These are phyloP conservation scores for Tylopilus sp. DNA, from an alignment of 1,284 basidiomycete species.

Conservation along the genomic window DNA sequence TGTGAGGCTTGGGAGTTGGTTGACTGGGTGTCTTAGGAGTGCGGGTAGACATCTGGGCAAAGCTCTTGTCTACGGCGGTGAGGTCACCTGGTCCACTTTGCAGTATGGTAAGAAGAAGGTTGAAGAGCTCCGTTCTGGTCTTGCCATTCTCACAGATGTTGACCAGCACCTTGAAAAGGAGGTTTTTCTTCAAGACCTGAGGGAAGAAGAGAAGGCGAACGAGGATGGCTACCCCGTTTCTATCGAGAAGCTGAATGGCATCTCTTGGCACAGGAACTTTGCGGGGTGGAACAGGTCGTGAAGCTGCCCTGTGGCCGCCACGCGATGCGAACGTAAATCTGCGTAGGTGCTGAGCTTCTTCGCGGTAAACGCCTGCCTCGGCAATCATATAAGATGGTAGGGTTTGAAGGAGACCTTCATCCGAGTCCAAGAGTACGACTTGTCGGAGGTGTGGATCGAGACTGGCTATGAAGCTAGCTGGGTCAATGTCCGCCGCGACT, in stretches of 20 bases:
- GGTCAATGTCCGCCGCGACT: constrained; percentile 72
- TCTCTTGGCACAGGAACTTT: constrained; percentile 67
- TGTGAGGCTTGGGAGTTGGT: constrained; percentile 62
- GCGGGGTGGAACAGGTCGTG: constrained; percentile 39
- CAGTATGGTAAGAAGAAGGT: constrained; percentile 86
- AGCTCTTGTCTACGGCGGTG: constrained; percentile 89
- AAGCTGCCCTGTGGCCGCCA: constrained; percentile 32
- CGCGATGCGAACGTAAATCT: constrained; percentile 38
- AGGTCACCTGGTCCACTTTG: constrained; percentile 95
- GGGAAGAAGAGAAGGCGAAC: constrained; percentile 96
- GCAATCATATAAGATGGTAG: constrained; percentile 82
- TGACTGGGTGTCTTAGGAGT: constrained; percentile 52
- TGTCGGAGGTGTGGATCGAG: constrained; percentile 83
- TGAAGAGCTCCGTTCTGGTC: constrained; percentile 90
- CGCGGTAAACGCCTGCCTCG: constrained; percentile 69
- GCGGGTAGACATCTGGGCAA: constrained; percentile 85
- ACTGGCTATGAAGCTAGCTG: constrained; percentile 83
- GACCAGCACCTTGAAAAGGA: constrained; percentile 87
- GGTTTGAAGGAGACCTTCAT: constrained; percentile 76
- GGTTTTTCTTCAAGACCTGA: constrained; percentile 81
- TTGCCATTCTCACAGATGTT: constrained; percentile 95
- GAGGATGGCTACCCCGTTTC: constrained; percentile 83
- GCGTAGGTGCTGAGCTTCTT: constrained; percentile 41
- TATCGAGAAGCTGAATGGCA: constrained; percentile 93
- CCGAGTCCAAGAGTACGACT: constrained; percentile 83